Base-by-base conservation (phyloP, 2,329 filamentous ascomycete species). In the Monosporascus sp. region DNA sequence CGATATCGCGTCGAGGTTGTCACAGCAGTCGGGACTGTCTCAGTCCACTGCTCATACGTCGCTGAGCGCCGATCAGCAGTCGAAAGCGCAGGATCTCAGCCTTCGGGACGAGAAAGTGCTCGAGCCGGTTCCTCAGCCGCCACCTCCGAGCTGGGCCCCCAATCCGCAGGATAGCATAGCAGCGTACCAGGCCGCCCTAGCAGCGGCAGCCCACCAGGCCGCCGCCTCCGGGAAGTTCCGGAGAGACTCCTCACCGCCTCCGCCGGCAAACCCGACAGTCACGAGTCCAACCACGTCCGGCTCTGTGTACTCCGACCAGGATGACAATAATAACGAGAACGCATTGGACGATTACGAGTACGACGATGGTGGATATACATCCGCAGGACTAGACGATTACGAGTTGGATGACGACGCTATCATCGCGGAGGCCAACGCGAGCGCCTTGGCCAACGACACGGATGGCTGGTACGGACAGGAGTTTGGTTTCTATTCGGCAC, bases 401-500 rank as follows among this genome's bases (percentile, higher is more conserved):
- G 84, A 86, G 45, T 79, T 89, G 49, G 89, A 90, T 55, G 91
- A 97, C 60, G 92, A 97, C 62, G 85, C 86, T 34, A 94, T 97
- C 62, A 95, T 99, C 56, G 93, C 92, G 0, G 94, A 91, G 54
- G 94, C 94, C 5, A 99, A 99, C 62, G 92, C 93, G 1, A 92
- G 94, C 67, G 94, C 89, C 1, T 78, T 99, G 7, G 93, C 94
- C 46, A 92, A 91, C 61, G 94, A 99, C 65, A 87, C 87, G 7
- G 93, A 97, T 59, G 93, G 91, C 0, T 95, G 94, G 75, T 99
- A 99, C 66, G 94, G 94, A 0, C 87, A 91, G 61, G 94, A 99
- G 68, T 99, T 99, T 66, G 92, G 91, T 1, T 99, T 99, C 69
- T 99, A 96, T 69, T 91, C 92, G 1, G 76, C 78, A 1, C 81